phyloP scores from a whole-genome alignment of 345 rosid genomes.

The Dimocarpus longan region DNA sequence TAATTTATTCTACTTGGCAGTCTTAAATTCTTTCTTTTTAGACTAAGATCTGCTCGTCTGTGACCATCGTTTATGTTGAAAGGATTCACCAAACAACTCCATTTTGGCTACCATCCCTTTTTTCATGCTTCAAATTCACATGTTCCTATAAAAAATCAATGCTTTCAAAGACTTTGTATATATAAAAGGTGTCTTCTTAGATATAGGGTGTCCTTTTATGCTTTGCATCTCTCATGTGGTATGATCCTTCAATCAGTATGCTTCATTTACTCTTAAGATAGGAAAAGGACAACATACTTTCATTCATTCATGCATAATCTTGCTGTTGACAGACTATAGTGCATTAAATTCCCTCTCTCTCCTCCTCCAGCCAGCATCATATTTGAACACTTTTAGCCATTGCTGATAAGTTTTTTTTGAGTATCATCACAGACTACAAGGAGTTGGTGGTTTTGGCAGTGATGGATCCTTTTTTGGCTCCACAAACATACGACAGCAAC shows the following conservation, averaged over 20 bases:
- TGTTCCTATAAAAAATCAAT: neutral
- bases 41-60: neutral
- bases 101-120: neutral
- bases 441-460: conserved; percentile 28
- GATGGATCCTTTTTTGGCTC: conserved; percentile 28
- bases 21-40: conserved; percentile 6
- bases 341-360: neutral
- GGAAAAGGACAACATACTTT: neutral
- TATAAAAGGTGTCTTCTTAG: neutral
- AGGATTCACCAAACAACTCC: neutral
- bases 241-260: neutral
- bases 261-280: neutral
- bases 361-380: neutral
- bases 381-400: neutral
- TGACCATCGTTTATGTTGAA: neutral
- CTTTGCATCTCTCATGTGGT: neutral
- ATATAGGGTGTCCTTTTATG: neutral
- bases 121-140: neutral
- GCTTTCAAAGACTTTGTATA: neutral
- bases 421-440: conserved; percentile 41
- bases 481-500: conserved; percentile 28
- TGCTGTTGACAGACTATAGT: neutral
- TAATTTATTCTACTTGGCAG: conserved; percentile 24
- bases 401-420: conserved; percentile 3
- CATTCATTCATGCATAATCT: neutral